These are phyloP conservation scores for Solanum bukasovii DNA, from an alignment of 257 asterid species.

Conservation along the genomic window DNA sequence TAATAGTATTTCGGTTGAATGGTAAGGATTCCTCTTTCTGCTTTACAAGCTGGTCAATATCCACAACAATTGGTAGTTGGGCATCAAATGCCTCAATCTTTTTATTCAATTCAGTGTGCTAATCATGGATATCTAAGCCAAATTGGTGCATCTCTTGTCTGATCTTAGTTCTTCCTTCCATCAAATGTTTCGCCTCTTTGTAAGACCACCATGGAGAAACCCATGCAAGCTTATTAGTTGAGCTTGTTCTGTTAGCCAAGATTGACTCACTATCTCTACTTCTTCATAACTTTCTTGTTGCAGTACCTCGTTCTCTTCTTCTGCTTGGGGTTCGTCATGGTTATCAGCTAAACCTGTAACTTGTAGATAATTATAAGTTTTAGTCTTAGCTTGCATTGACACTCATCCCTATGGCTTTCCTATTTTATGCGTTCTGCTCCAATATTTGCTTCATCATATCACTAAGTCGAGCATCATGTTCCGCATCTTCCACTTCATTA, in stretches of 20 bases:
- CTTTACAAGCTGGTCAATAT: neutral
- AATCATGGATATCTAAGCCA: neutral
- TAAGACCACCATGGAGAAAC: neutral
- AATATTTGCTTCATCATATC: neutral
- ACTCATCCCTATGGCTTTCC: neutral
- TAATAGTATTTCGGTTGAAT: neutral
- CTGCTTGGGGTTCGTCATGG: neutral
- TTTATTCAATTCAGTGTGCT: neutral
- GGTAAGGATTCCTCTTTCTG: neutral
- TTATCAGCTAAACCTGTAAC: neutral
- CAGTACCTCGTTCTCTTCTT: neutral
- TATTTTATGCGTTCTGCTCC: neutral
- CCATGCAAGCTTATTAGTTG: neutral
- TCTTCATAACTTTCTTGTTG: neutral
- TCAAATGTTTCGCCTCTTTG: neutral
- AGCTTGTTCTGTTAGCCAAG: neutral
- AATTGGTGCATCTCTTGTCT: neutral
- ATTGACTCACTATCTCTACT: neutral
- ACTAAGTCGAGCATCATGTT: neutral
- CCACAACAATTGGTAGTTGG: neutral
- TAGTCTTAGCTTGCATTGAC: neutral
- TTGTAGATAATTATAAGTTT: neutral
- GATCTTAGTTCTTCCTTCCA: neutral
- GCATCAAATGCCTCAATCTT: neutral
- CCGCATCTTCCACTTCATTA: neutral